phyloP scores from a whole-genome alignment of 768 basidiomycete species.

The Melanogaster broomeanus region DNA sequence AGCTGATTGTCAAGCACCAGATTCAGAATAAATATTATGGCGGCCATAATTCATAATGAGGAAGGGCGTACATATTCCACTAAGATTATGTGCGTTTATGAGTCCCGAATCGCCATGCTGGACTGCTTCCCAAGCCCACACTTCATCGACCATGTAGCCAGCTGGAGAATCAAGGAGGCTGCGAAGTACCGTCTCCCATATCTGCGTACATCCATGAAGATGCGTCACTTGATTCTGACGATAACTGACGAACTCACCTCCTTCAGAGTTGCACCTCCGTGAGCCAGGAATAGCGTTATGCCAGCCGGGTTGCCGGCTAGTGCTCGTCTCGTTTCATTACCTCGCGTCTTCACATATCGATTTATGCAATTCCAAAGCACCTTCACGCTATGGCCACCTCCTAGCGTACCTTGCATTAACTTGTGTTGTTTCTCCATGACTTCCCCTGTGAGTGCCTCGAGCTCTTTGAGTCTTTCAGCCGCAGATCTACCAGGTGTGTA shows the following conservation, averaged over 20 bases:
- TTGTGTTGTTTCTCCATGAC: constrained; percentile 14
- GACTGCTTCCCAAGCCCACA: constrained; percentile 83
- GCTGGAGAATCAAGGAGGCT: constrained; percentile 48
- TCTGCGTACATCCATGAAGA: constrained; percentile 42
- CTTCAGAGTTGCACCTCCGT: constrained; percentile 88
- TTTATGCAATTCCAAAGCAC: constrained; percentile 73
- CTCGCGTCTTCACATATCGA: constrained; percentile 53
- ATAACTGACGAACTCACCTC: constrained; percentile 51
- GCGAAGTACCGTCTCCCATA: constrained; percentile 72
- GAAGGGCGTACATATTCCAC: constrained; percentile 58
- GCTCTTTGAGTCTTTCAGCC: constrained; percentile 10
- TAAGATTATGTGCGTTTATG: constrained; percentile 59
- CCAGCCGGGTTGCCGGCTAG: constrained; percentile 29
- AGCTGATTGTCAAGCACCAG: constrained; percentile 45
- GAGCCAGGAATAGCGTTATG: constrained; percentile 73
- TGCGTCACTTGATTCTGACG: neutral
- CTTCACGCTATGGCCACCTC: constrained; percentile 18
- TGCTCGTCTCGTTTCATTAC: neutral
- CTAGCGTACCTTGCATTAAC: constrained; percentile 18
- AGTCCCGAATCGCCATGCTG: constrained; percentile 86
- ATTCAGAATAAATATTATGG: neutral
- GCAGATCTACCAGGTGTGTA: neutral
- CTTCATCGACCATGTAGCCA: constrained; percentile 54
- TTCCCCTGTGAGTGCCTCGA: constrained; percentile 16
- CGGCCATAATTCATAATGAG: too few species aligned